Evolutionary conservation across 2,329 filamentous ascomycete species (phyloP).

Genomic region (Nigrograna mackinnonii): DNA sequence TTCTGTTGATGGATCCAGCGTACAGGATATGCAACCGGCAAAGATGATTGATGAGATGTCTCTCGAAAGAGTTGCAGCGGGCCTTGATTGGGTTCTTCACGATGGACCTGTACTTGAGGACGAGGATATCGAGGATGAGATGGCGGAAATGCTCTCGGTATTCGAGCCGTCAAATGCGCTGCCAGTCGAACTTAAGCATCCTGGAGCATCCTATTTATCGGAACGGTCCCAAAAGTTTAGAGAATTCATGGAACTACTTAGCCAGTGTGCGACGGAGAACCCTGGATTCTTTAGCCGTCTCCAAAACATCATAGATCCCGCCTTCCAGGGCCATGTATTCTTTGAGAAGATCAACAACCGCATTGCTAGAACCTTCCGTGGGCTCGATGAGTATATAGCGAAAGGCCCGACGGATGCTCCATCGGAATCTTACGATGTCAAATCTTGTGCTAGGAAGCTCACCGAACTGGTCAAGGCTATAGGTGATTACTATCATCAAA

Average conservation of each 20-base stretch:
- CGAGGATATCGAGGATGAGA: conserved; percentile 32
- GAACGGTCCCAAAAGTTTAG: conserved; percentile 34
- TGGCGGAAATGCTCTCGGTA: conserved; percentile 39
- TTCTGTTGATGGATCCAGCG: conserved; percentile 35
- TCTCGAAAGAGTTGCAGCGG: conserved; percentile 28
- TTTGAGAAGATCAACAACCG: conserved; percentile 39
- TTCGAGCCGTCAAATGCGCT: conserved; percentile 39
- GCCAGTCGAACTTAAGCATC: conserved; percentile 34
- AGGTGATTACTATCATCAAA: conserved; percentile 27
- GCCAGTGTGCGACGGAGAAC: conserved; percentile 28
- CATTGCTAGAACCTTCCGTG: conserved; percentile 28
- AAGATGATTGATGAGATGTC: conserved; percentile 28
- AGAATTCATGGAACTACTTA: conserved; percentile 31
- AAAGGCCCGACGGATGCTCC: conserved; percentile 26
- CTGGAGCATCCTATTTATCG: conserved; percentile 25
- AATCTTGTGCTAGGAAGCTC: conserved; percentile 33
- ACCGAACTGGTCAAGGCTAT: conserved; percentile 28
- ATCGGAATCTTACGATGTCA: conserved; percentile 29
- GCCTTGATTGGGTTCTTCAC: conserved; percentile 33
- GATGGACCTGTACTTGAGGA: conserved; percentile 28
- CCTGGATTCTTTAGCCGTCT: conserved; percentile 29
- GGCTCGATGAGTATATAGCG: conserved; percentile 32
- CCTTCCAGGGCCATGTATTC: conserved; percentile 37
- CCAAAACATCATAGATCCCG: conserved; percentile 29
- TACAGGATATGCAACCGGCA: conserved; percentile 31